These are phyloP conservation scores for Talaromyces adpressus DNA, from an alignment of 495 filamentous ascomycete genomes.

Conservation along the genomic window DNA sequence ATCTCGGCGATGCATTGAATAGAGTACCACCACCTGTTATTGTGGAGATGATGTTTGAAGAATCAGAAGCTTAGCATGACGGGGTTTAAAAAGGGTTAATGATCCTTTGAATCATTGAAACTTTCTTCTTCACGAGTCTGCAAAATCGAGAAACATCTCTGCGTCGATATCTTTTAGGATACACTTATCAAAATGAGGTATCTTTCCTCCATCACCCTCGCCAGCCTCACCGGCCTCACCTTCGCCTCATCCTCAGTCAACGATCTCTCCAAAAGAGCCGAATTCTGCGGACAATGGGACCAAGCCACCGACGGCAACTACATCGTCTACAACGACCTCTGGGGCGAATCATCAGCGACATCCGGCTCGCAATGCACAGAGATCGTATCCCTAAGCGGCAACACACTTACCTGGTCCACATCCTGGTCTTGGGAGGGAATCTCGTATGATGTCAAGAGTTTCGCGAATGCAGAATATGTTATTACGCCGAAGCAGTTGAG, in stretches of 20 bases:
- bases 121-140: background rate
- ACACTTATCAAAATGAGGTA: background rate
- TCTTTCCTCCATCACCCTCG: background rate
- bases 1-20: background rate
- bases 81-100: background rate
- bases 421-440: conserved; percentile 51
- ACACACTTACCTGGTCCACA: conserved; percentile 48
- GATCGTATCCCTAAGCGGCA: conserved; percentile 38
- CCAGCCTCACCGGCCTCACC: background rate
- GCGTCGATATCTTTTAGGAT: background rate
- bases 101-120: background rate
- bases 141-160: background rate
- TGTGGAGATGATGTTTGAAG: background rate
- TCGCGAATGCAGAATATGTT: conserved; percentile 43
- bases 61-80: background rate
- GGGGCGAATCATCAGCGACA: conserved; percentile 35
- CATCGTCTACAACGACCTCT: conserved; percentile 50
- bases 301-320: conserved; percentile 36
- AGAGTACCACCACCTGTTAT: background rate
- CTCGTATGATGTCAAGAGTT: conserved; percentile 50
- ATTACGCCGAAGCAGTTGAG: conserved; percentile 40
- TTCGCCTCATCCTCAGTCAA: background rate
- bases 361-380: conserved; percentile 52
- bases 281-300: conserved; percentile 46
- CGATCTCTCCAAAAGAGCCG: conserved; percentile 19